Evolutionary conservation across 2,329 filamentous ascomycete species (phyloP).

Genomic region (Neurospora sp.): DNA sequence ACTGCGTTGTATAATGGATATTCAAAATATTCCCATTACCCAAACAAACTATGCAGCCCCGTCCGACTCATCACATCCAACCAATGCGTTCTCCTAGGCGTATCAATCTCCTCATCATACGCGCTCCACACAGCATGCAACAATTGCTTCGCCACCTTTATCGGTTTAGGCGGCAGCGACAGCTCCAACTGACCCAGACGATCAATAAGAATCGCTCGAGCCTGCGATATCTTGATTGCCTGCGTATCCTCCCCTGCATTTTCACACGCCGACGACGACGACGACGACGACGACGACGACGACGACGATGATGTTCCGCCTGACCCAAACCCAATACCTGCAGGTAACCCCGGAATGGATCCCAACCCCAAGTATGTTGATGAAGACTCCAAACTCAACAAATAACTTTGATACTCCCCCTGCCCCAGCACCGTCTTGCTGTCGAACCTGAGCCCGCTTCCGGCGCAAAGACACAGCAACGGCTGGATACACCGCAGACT

Average conservation of each 20-base stretch:
- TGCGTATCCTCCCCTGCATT: slow-evolving; percentile 1
- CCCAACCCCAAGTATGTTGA: background rate
- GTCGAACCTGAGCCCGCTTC: slow-evolving; percentile 17
- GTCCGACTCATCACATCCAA: slow-evolving; percentile 30
- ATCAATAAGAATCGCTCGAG: slow-evolving; percentile 29
- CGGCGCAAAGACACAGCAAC: slow-evolving; percentile 19
- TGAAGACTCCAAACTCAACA: slow-evolving; percentile 6
- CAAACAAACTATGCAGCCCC: slow-evolving; percentile 19
- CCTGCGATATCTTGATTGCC: slow-evolving; percentile 26
- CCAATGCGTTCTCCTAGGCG: slow-evolving; percentile 28
- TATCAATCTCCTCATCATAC: slow-evolving; percentile 28
- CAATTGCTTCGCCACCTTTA: slow-evolving; percentile 31
- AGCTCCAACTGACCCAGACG: slow-evolving; percentile 28
- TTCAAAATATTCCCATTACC: slow-evolving; percentile 7
- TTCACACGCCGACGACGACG: background rate
- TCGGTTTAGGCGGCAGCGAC: slow-evolving; percentile 30
- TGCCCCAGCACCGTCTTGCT: slow-evolving; percentile 10
- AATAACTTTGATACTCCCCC: slow-evolving; percentile 7
- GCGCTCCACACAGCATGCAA: slow-evolving; percentile 31
- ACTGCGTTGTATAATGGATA: background rate
- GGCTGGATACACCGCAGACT: slow-evolving; percentile 20
- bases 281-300: background rate
- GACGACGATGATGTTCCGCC: background rate
- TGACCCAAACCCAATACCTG: background rate
- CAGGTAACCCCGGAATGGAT: background rate